Percentiles rank a stretch among this genome's conserved stretches.
phyloP scores from a whole-genome alignment of 169 alveolate species.

The Plasmodium vivax region DNA sequence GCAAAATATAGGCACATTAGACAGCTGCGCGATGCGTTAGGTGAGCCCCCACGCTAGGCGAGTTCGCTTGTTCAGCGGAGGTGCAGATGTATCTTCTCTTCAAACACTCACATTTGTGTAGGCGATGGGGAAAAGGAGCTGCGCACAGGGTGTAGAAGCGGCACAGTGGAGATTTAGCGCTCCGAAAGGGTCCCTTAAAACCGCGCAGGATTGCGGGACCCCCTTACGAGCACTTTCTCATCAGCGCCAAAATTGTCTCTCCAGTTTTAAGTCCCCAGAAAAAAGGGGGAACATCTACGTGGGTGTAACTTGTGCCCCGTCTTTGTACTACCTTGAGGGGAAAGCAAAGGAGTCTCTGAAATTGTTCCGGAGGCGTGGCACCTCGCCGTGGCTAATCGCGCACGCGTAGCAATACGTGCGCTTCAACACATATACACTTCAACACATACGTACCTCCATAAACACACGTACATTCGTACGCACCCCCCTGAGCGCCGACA shows the following conservation, averaged over 20 bases:
- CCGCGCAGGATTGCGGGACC: neutral
- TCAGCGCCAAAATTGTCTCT: neutral
- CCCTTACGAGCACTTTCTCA: neutral
- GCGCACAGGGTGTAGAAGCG: neutral
- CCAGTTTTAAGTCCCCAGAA: neutral
- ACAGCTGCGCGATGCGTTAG: neutral
- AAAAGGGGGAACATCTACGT: neutral
- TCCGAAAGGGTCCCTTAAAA: neutral
- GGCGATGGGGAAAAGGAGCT: neutral
- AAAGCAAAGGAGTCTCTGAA: neutral
- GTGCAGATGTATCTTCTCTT: neutral
- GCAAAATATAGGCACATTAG: conserved; percentile 14
- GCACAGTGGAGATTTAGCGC: neutral
- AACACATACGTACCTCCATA: neutral
- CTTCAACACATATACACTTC: neutral
- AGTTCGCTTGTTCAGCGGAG: neutral
- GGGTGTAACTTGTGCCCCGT: neutral
- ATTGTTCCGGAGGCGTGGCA: neutral
- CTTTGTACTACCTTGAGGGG: neutral
- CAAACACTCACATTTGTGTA: neutral
- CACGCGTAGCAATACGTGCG: neutral
- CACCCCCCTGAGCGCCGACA: neutral
- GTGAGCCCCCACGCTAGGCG: neutral
- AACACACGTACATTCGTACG: neutral
- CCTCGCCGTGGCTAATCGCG: neutral